A percentile compares a stretch with the other conserved stretches of the same genome.
phyloP scores from a whole-genome alignment of 768 basidiomycete genomes.

The Mrakia hoshinonis region DNA sequence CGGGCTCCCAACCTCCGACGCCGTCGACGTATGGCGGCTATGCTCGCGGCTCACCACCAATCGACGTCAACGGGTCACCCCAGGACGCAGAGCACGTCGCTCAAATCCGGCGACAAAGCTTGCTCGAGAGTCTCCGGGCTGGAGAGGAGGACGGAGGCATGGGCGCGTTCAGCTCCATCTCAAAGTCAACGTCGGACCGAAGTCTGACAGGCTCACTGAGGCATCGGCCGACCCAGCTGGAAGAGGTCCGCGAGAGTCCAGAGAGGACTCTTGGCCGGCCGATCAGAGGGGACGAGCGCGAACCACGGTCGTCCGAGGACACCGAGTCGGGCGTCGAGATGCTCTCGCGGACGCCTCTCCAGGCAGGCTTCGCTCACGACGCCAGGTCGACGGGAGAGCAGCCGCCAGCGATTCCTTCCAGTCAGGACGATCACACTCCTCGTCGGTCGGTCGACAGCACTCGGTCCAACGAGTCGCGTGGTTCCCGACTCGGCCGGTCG shows the following conservation, averaged over 20 bases:
- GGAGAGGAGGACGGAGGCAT: slow-evolving; percentile 10
- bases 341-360: neutral
- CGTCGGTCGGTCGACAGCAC: slow-evolving; percentile 1
- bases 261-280: neutral
- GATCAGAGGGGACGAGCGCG: neutral
- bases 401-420: neutral
- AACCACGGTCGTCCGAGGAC: neutral
- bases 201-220: neutral
- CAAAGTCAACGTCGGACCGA: slow-evolving; percentile 1
- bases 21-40: neutral
- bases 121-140: slow-evolving; percentile 8
- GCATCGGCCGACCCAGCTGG: neutral
- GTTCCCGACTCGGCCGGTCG: neutral
- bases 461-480: neutral
- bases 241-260: neutral
- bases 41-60: neutral
- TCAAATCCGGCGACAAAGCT: neutral
- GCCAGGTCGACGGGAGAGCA: neutral
- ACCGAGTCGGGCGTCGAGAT: neutral
- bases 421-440: neutral
- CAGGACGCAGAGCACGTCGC: neutral
- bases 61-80: neutral
- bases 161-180: neutral
- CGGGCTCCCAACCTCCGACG: slow-evolving; percentile 12
- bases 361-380: neutral